Evolutionary conservation across 1,284 basidiomycete species (phyloP).

Genomic region (Puccinia novopanici): DNA sequence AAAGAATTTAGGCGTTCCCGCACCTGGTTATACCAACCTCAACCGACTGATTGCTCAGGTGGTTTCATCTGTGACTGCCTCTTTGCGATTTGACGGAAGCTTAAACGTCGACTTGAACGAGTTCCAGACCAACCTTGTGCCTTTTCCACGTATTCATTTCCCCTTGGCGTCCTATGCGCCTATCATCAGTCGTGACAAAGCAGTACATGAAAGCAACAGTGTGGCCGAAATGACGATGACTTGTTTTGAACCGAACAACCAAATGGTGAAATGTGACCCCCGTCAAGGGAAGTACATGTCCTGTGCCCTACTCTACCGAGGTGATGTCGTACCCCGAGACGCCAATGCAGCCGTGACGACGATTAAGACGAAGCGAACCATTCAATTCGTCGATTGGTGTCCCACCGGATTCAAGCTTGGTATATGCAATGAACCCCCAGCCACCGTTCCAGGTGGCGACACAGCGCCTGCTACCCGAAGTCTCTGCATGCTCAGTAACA

Average conservation of each 20-base stretch:
- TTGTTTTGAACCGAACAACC: slow-evolving; percentile 95
- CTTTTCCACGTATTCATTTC: slow-evolving; percentile 85
- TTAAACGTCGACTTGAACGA: slow-evolving; percentile 97
- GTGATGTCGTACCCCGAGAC: slow-evolving; percentile 60
- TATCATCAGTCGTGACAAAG: slow-evolving; percentile 76
- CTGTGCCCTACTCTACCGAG: slow-evolving; percentile 59
- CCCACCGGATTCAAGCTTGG: slow-evolving; percentile 60
- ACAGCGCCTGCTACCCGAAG: slow-evolving; percentile 59
- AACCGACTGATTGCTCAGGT: slow-evolving; percentile 92
- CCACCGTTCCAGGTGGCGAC: slow-evolving; percentile 57
- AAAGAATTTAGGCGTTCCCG: slow-evolving; percentile 81
- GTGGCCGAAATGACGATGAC: slow-evolving; percentile 98
- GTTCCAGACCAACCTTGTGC: slow-evolving; percentile 98
- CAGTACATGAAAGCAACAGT: slow-evolving; percentile 94
- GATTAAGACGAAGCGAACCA: slow-evolving; percentile 60
- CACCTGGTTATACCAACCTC: slow-evolving; percentile 89
- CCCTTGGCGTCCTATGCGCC: slow-evolving; percentile 94
- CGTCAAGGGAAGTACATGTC: slow-evolving; percentile 60
- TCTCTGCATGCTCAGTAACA: slow-evolving; percentile 60
- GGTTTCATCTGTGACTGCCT: slow-evolving; percentile 97
- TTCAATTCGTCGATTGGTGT: slow-evolving; percentile 61
- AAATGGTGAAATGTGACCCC: slow-evolving; percentile 71
- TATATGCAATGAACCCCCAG: slow-evolving; percentile 60
- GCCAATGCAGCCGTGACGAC: slow-evolving; percentile 59
- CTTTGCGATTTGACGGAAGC: slow-evolving; percentile 94